These are phyloP conservation scores for Trichomonas vaginalis DNA, from an alignment of 208 protist genomes.

Conservation along the genomic window DNA sequence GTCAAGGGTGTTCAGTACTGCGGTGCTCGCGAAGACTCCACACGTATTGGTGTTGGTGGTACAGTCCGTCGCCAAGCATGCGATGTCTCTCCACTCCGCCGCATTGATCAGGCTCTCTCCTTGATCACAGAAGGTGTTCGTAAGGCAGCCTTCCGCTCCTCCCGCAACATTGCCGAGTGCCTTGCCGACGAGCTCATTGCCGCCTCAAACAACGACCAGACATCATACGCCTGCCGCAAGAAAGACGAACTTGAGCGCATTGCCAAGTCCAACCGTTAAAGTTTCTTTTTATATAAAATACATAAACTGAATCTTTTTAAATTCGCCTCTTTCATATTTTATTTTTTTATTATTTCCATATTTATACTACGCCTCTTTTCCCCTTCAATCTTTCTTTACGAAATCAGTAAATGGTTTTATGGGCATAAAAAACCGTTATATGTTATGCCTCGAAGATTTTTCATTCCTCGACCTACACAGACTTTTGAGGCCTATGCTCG, in stretches of 20 bases:
- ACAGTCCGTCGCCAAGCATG: constrained; percentile 96
- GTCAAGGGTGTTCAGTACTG: constrained; percentile 90
- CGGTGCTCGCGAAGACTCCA: constrained; percentile 98
- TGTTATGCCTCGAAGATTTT: too few relatives aligned
- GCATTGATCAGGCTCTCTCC: constrained; percentile 70
- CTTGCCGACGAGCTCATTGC: constrained; percentile 98
- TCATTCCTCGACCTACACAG: too few relatives aligned
- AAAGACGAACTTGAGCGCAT: constrained; percentile 99
- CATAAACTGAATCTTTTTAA: too few relatives aligned
- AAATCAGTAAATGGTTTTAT: too few relatives aligned
- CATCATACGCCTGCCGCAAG: constrained; percentile 99
- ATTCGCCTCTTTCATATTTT: too few relatives aligned
- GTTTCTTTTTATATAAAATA: not conserved
- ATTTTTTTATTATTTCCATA: too few relatives aligned
- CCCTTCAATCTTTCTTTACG: too few relatives aligned
- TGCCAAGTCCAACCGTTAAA: constrained; percentile 97
- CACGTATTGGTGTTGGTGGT: constrained; percentile 95
- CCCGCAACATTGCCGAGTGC: constrained; percentile 98
- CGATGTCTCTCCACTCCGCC: constrained; percentile 97
- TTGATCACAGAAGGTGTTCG: constrained; percentile 80
- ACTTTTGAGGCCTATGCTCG: too few relatives aligned
- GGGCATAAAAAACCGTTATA: too few relatives aligned
- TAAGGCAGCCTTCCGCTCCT: constrained; percentile 91
- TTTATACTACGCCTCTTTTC: too few relatives aligned
- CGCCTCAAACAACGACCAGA: constrained; percentile 65